Evolutionary conservation across 2,329 filamentous ascomycete species (phyloP), one percentile per base, ranked within the genome.

Genomic region (Dryadomyces quercivorus): DNA sequence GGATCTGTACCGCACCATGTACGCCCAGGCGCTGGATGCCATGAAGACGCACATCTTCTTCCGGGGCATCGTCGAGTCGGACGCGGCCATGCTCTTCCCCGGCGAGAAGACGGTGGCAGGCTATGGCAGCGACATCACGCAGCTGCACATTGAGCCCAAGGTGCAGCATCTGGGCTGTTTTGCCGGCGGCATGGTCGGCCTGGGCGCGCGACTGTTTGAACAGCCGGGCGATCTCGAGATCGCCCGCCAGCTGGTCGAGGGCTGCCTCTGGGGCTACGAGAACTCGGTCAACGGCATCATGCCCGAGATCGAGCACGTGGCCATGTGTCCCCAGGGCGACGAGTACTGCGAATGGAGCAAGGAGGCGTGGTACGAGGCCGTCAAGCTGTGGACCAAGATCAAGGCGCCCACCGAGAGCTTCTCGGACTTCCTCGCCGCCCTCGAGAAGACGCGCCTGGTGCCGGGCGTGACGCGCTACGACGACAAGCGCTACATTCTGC

Each of bases 1-100:
- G 49, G 67, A 72, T 1, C 75, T 81, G 57, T 90, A 90, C 65
- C 71, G 72, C 34, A 73, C 75, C 36, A 80, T 91, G 73, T 86
- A 88, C 61, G 69, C 77, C 52, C 71, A 70, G 46, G 78, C 84
- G 20, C 78, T 86, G 1, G 53, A 43, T 1, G 56, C 59, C 34
- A 59, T 59, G 58, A 47, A 60, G 34, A 12, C 42, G 26, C 38
- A 56, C 54, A 56, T 60, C 22, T 59, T 60, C 53, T 60, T 56
- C 54, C 59, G 54, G 21, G 55, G 57, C n/a, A 55, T 53, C 13
- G 50, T 55, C 12, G 16, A 22, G 15, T 49, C 51, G 36, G 10
- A 12, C n/a, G 18, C 8, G 6, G 50, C 52, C 1, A 54, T 60
- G 16, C 55, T 60, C 22, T 51, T 60, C 18, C 55, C 59, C 15